phyloP scores from a whole-genome alignment of 2,329 filamentous ascomycete species.

The Chaetomium sp. region DNA sequence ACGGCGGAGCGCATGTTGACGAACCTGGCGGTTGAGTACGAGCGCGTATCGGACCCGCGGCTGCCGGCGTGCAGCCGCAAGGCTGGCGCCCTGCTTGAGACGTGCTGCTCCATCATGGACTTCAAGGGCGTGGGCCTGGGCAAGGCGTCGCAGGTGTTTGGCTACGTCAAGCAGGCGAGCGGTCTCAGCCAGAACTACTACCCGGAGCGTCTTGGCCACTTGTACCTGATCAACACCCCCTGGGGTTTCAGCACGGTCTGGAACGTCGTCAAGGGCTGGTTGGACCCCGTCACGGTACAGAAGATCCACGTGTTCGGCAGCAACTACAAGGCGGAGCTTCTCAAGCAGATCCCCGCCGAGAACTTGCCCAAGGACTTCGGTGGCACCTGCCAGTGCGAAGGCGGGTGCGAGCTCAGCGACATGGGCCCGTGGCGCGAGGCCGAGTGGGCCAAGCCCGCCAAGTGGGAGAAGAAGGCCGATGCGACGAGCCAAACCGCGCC shows the following conservation, averaged over 20 bases:
- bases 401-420: slow-evolving; percentile 85
- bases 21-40: slow-evolving; percentile 97
- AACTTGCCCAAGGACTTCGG: slow-evolving; percentile 88
- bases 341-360: slow-evolving; percentile 82
- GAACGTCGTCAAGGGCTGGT: slow-evolving; percentile 84
- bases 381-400: slow-evolving; percentile 77
- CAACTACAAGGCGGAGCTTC: slow-evolving; percentile 80
- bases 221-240: slow-evolving; percentile 97
- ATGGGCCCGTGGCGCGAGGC: slow-evolving; percentile 84
- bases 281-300: slow-evolving; percentile 92
- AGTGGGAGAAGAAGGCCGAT: slow-evolving; percentile 61
- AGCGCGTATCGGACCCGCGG: slow-evolving; percentile 90
- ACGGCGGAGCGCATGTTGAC: slow-evolving; percentile 90
- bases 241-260: slow-evolving; percentile 93
- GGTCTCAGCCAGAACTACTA: slow-evolving; percentile 98
- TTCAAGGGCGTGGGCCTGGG: slow-evolving; percentile 88
- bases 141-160: slow-evolving; percentile 81
- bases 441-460: slow-evolving; percentile 65
- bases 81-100: slow-evolving; percentile 85
- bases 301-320: slow-evolving; percentile 92
- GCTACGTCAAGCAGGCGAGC: slow-evolving; percentile 82
- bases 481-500: slow-evolving; percentile 39
- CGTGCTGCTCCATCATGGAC: slow-evolving; percentile 98
- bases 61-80: slow-evolving; percentile 95
- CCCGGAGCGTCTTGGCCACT: slow-evolving; percentile 90